phyloP scores from a whole-genome alignment of 129 eudicot genomes.

The Deinandra increscens region DNA sequence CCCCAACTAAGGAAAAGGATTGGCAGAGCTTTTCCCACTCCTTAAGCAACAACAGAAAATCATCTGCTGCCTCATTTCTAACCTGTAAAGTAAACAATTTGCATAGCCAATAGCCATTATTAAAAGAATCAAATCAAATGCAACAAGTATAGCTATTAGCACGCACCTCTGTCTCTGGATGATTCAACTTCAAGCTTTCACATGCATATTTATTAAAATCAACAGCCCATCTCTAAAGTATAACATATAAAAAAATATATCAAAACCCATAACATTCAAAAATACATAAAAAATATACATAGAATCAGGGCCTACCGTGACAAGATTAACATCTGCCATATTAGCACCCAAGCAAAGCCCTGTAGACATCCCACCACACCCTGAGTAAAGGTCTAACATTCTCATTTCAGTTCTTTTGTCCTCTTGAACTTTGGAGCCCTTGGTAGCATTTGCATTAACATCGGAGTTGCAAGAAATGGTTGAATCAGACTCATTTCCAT shows the following conservation, averaged over 20 bases:
- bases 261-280: neutral
- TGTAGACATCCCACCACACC: constrained; percentile 98
- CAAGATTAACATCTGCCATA: constrained; percentile 44
- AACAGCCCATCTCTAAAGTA: constrained; percentile 71
- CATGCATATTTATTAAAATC: constrained; percentile 67
- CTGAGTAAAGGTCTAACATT: constrained; percentile 70
- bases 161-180: constrained; percentile 77
- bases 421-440: constrained; percentile 17
- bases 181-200: constrained; percentile 62
- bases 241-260: neutral
- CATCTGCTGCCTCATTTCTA: constrained; percentile 63
- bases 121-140: neutral
- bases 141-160: neutral
- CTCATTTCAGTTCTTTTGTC: constrained; percentile 29
- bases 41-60: constrained; percentile 46
- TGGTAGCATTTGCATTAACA: constrained; percentile 12
- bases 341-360: constrained; percentile 87
- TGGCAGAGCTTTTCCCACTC: constrained; percentile 74
- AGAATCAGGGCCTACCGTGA: constrained; percentile 49
- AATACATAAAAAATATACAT: neutral
- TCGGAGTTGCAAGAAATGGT: constrained; percentile 59
- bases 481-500: constrained; percentile 54
- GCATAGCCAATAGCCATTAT: neutral
- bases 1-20: constrained; percentile 21
- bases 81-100: constrained; percentile 36